Evolutionary conservation across 306 rosid species (phyloP).

Genomic region (Trifolium repens): DNA sequence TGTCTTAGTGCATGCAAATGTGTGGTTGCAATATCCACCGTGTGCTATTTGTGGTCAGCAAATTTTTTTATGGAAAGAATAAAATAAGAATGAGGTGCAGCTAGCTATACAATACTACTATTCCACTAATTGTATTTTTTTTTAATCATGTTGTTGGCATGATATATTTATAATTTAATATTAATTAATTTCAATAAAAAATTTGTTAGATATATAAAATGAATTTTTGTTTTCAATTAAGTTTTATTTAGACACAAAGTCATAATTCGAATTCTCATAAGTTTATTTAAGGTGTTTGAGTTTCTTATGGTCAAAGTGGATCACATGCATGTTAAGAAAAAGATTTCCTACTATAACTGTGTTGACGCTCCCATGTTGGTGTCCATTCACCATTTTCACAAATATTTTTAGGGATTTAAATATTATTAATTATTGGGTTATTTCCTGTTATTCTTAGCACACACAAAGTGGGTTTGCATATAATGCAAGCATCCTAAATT

Average conservation of each 20-base stretch:
- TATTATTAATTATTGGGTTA: constrained; percentile 8
- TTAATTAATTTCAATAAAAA: too few species aligned
- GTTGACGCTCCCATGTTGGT: background rate
- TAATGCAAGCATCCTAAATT: constrained; percentile 51
- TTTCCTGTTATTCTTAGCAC: constrained; percentile 28
- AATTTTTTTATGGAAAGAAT: constrained; percentile 48
- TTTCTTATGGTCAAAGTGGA: too few species aligned
- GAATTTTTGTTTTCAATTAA: too few species aligned
- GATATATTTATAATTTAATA: too few species aligned
- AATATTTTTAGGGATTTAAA: constrained; percentile 25
- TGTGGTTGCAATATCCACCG: constrained; percentile 50
- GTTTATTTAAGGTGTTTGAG: too few species aligned
- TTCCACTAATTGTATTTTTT: constrained; percentile 7
- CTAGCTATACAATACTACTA: constrained; percentile 31
- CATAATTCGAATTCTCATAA: too few species aligned
- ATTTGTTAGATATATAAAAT: too few species aligned
- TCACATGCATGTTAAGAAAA: too few species aligned
- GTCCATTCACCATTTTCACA: constrained; percentile 11
- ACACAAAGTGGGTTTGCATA: constrained; percentile 34
- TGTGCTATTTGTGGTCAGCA: constrained; percentile 40
- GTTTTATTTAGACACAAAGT: too few species aligned
- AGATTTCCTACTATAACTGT: too few species aligned
- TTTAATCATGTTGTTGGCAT: too few species aligned
- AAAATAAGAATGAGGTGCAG: constrained; percentile 66
- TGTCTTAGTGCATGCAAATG: constrained; percentile 52